Conservation (phyloP, 768 basidiomycete genomes). For the Mycena vitilis region DNA sequence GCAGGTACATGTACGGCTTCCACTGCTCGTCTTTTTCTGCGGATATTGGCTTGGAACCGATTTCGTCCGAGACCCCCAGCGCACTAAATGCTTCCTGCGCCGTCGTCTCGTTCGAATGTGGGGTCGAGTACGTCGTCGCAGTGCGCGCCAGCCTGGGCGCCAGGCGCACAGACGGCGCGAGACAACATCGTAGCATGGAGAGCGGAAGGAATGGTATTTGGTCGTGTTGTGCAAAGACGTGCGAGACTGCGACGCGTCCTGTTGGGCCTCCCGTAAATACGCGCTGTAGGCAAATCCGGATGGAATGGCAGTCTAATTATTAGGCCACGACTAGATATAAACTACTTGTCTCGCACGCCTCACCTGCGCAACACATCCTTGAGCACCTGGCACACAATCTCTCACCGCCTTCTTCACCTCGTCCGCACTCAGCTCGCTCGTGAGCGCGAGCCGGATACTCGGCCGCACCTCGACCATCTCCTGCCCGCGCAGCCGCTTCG, state of each 20-base stretch:
- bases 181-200: too few relatives aligned
- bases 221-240: neutral
- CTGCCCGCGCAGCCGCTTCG: slow-evolving; percentile 85
- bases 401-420: slow-evolving; percentile 92
- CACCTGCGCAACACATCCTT: slow-evolving; percentile 74
- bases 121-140: neutral
- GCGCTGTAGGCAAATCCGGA: too few relatives aligned
- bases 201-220: neutral
- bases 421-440: slow-evolving; percentile 84
- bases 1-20: slow-evolving; percentile 24
- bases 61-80: slow-evolving; percentile 30
- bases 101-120: slow-evolving; percentile 13
- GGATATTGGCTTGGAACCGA: neutral
- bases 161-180: too few relatives aligned
- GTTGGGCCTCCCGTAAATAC: too few relatives aligned
- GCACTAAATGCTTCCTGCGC: slow-evolving; percentile 34
- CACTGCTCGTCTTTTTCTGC: neutral
- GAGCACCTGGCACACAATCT: slow-evolving; percentile 77
- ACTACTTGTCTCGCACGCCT: neutral
- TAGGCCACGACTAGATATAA: neutral
- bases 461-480: slow-evolving; percentile 86
- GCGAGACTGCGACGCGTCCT: slow-evolving; percentile 18
- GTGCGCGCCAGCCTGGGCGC: neutral
- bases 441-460: slow-evolving; percentile 86
- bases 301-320: neutral